Evolutionary conservation across 257 asterid species (phyloP).

Genomic region (Solanum bukasovii): DNA sequence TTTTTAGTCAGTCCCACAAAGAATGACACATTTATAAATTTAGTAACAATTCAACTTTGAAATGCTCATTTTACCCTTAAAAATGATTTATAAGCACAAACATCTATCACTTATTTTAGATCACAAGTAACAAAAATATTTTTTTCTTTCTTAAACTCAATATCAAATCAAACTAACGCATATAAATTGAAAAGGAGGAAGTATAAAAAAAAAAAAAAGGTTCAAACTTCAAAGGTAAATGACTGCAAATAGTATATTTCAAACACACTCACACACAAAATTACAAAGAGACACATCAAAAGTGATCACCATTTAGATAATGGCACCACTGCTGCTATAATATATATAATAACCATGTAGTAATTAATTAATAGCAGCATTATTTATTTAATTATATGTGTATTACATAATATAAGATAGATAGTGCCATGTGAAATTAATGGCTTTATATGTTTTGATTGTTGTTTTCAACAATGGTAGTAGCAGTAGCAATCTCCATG

Average conservation of each 20-base stretch:
- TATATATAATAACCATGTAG: neutral
- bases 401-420: neutral
- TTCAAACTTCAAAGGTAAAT: neutral
- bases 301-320: neutral
- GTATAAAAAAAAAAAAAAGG: neutral
- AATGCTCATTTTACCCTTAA: neutral
- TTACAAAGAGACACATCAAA: neutral
- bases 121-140: no score
- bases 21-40: no score
- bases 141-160: no score
- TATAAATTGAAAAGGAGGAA: no score
- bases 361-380: neutral
- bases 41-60: neutral
- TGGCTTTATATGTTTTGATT: neutral
- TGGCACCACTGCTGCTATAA: neutral
- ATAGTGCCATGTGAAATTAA: neutral
- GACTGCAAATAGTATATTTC: neutral
- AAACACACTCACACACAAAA: neutral
- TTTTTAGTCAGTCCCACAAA: neutral
- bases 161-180: neutral
- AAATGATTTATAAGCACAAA: no score
- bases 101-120: no score
- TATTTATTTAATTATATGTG: neutral
- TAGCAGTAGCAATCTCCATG: constrained; percentile 1
- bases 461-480: neutral